Percentiles rank a stretch among this genome's conserved stretches.
phyloP scores from a whole-genome alignment of 148 eudicot genomes.

The Gaultheria prostrata region DNA sequence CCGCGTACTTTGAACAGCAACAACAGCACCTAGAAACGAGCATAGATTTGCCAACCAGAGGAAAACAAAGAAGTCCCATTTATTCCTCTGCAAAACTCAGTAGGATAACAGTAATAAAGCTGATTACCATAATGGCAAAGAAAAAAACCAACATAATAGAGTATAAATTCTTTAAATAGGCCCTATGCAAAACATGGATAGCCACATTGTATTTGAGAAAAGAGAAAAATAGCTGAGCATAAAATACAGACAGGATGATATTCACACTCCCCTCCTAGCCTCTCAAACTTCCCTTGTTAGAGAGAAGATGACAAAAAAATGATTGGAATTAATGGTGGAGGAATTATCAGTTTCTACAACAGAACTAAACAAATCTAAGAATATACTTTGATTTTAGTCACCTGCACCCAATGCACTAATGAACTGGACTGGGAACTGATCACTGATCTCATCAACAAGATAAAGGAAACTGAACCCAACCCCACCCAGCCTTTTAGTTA shows the following conservation, averaged over 20 bases:
- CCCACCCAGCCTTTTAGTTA: conserved; percentile 1
- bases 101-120: conserved; percentile 15
- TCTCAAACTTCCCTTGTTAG: background rate
- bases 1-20: conserved; percentile 72
- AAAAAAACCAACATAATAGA: background rate
- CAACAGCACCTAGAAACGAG: conserved; percentile 46
- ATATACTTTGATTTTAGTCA: background rate
- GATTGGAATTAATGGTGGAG: background rate
- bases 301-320: background rate
- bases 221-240: background rate
- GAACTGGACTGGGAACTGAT: background rate
- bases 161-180: background rate
- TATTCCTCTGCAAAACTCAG: conserved; percentile 71
- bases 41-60: conserved; percentile 61
- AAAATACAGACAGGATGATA: background rate
- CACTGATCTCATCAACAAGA: background rate
- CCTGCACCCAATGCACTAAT: background rate
- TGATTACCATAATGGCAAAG: conserved; percentile 2
- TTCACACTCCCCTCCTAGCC: background rate
- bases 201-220: background rate
- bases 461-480: background rate
- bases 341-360: background rate
- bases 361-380: background rate
- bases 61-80: conserved; percentile 82
- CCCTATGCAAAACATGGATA: background rate